These are phyloP conservation scores for Moniliophthora roreri DNA, from an alignment of 1,284 basidiomycete genomes.

Conservation along the genomic window DNA sequence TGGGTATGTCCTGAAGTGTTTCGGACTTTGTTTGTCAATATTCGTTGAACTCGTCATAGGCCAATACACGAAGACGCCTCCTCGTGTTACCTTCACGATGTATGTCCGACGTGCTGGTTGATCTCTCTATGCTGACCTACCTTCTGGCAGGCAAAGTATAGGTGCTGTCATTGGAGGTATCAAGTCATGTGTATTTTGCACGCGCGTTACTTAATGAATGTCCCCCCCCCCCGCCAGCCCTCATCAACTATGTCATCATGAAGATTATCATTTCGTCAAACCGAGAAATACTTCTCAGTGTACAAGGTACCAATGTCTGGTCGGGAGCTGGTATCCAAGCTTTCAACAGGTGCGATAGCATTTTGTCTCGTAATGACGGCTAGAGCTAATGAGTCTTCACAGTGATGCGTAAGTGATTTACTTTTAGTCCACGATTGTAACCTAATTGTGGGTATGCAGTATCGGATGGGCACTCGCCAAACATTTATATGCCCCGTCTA, in stretches of 20 bases:
- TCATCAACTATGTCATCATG: constrained; percentile 53
- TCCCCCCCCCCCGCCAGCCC: constrained; percentile 19
- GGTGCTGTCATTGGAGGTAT: constrained; percentile 26
- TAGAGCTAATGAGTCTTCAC: too few relatives aligned
- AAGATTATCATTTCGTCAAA: constrained; percentile 51
- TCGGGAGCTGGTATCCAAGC: constrained; percentile 51
- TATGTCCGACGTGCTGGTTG: not conserved
- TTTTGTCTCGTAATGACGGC: too few relatives aligned
- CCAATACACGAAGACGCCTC: constrained; percentile 55
- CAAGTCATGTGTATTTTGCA: too few relatives aligned
- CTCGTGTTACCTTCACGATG: constrained; percentile 44
- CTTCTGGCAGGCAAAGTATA: constrained; percentile 21
- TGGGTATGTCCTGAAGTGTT: constrained; percentile 16
- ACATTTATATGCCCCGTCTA: constrained; percentile 47
- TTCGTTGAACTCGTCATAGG: constrained; percentile 29
- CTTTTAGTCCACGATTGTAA: too few relatives aligned
- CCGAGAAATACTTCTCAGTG: constrained; percentile 49
- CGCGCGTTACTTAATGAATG: not conserved
- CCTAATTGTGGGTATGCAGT: too few relatives aligned
- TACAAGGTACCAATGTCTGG: constrained; percentile 60
- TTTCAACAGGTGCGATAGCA: constrained; percentile 46
- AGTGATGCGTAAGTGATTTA: too few relatives aligned
- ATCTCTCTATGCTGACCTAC: constrained; percentile 22
- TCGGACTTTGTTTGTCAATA: too few relatives aligned
- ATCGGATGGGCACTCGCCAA: constrained; percentile 60